phyloP scores from a whole-genome alignment of 768 basidiomycete species.

The Suillus discolor region DNA sequence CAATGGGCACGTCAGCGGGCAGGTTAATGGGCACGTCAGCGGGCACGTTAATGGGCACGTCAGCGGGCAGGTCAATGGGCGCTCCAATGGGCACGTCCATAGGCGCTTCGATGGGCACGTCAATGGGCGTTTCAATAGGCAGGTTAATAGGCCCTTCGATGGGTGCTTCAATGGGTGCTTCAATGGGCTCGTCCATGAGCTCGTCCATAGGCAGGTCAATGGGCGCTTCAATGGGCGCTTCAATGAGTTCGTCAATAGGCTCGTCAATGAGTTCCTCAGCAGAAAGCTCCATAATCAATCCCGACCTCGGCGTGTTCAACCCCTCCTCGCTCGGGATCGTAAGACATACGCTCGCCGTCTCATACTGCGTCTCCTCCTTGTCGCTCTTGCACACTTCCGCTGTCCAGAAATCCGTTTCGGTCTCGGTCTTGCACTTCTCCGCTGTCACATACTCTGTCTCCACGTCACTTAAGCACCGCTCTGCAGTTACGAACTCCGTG shows the following conservation, averaged over 20 bases:
- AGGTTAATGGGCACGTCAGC: no score
- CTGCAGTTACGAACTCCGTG: conserved; percentile 52
- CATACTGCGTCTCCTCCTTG: conserved; percentile 42
- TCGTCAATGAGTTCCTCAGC: not conserved
- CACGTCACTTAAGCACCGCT: conserved; percentile 42
- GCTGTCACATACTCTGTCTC: conserved; percentile 55
- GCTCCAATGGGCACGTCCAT: no score
- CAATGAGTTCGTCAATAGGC: not conserved
- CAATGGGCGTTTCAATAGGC: not conserved
- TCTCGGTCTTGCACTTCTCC: conserved; percentile 45
- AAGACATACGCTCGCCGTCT: conserved; percentile 47
- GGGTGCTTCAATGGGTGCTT: not conserved
- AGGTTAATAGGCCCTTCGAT: not conserved
- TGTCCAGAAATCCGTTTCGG: conserved; percentile 48
- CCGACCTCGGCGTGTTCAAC: conserved; percentile 36
- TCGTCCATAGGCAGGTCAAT: not conserved
- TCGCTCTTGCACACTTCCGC: conserved; percentile 44
- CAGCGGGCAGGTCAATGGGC: not conserved
- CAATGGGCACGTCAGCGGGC: no score
- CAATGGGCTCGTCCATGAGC: not conserved
- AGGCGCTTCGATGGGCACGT: no score
- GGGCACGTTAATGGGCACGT: no score
- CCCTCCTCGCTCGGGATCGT: conserved; percentile 38
- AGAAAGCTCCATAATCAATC: conserved; percentile 37
- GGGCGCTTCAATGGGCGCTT: not conserved